A percentile compares a stretch with the other conserved stretches of the same genome.
Evolutionary conservation across 441 rosid genomes (phyloP).

Genomic region (Francoa sonchifolia): DNA sequence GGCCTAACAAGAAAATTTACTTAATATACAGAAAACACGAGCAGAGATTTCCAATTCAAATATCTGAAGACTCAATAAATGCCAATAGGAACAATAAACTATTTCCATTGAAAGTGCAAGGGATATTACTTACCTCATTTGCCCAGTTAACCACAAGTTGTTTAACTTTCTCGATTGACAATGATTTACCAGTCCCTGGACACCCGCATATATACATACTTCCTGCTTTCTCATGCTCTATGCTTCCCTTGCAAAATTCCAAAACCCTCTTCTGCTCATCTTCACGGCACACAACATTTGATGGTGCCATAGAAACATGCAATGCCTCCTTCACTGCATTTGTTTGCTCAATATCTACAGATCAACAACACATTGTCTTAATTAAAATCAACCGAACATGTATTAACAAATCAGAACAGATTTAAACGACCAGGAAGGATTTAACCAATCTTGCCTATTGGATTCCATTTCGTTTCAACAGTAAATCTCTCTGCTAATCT

Average conservation of each 20-base stretch:
- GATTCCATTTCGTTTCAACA: constrained; percentile 6
- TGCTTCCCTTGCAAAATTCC: constrained; percentile 12
- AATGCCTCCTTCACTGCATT: constrained; percentile 13
- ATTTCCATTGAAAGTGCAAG: too few relatives aligned
- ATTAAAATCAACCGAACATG: not conserved
- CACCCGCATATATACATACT: constrained; percentile 17
- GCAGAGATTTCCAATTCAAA: not conserved
- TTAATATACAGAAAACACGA: not conserved
- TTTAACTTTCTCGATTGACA: constrained; percentile 17
- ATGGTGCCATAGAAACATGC: constrained; percentile 11
- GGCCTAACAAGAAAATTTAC: not conserved
- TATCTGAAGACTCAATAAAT: too few relatives aligned
- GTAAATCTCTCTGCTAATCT: constrained; percentile 1
- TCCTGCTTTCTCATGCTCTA: constrained; percentile 6
- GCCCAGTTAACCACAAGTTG: constrained; percentile 13
- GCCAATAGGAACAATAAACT: too few relatives aligned
- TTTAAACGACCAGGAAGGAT: too few relatives aligned
- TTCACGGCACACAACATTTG: constrained; percentile 10
- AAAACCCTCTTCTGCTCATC: constrained; percentile 13
- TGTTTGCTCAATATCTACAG: constrained; percentile 13
- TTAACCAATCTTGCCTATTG: constrained; percentile 7
- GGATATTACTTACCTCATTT: constrained; percentile 14
- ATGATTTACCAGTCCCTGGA: constrained; percentile 20
- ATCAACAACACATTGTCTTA: not conserved
- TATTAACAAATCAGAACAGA: not conserved